Conservation (phyloP, 1,284 basidiomycete genomes). For the Pseudozyma tsukubaensis region DNA sequence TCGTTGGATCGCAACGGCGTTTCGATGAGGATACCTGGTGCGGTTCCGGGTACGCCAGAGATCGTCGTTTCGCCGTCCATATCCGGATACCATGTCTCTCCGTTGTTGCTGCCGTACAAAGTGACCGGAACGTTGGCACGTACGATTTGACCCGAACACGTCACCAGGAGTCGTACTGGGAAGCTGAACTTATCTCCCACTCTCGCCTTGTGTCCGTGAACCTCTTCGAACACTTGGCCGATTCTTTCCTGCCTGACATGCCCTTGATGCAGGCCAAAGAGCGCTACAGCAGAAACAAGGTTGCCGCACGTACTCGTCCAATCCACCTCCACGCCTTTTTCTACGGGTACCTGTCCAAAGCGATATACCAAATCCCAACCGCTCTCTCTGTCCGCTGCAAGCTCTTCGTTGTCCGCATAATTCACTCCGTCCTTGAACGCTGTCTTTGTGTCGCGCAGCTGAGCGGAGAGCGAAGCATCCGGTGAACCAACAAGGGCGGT, state of each 20-base stretch:
- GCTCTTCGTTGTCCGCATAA: conserved; percentile 45
- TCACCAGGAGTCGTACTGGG: conserved; percentile 51
- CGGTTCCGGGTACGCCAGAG: conserved; percentile 64
- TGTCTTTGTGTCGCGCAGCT: background rate
- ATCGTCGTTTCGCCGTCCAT: conserved; percentile 50
- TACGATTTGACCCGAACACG: conserved; percentile 56
- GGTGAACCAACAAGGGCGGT: conserved; percentile 75
- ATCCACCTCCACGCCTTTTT: conserved; percentile 45
- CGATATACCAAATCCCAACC: conserved; percentile 65
- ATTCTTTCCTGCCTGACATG: conserved; percentile 29
- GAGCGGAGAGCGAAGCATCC: conserved; percentile 5
- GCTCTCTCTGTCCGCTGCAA: conserved; percentile 13
- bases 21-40: conserved; percentile 57
- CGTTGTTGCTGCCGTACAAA: background rate
- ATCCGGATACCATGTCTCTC: conserved; percentile 36
- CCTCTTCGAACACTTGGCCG: conserved; percentile 10
- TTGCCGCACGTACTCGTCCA: conserved; percentile 67
- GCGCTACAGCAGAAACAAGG: conserved; percentile 62
- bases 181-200: conserved; percentile 20
- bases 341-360: conserved; percentile 66
- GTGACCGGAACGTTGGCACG: conserved; percentile 55
- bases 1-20: conserved; percentile 44
- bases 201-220: background rate
- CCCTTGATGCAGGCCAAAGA: conserved; percentile 49
- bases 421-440: conserved; percentile 41